Percentiles rank a stretch among this genome's conserved stretches.
Conservation (phyloP, 805 yeast species). For the Yarrowia phangngaensis region DNA sequence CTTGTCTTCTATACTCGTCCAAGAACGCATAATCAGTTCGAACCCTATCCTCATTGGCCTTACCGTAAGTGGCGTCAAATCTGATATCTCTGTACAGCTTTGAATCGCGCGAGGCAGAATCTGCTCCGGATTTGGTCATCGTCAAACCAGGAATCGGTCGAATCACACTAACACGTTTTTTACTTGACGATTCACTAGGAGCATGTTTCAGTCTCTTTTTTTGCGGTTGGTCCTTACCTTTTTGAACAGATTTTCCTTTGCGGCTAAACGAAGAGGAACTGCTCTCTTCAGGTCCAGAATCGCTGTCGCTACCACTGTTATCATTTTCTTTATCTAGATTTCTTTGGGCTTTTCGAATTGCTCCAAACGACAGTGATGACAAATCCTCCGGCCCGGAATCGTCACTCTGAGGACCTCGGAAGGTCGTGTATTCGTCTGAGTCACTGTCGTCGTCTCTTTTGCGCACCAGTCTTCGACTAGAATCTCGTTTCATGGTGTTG, state of each 20-base stretch:
- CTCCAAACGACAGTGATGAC: slow-evolving; percentile 34
- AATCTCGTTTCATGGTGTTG: slow-evolving; percentile 20
- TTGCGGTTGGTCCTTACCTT: slow-evolving; percentile 14
- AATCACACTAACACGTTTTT: slow-evolving; percentile 61
- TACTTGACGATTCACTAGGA: slow-evolving; percentile 75
- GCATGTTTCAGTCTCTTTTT: slow-evolving; percentile 69
- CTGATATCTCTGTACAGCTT: slow-evolving; percentile 71
- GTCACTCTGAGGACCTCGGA: not conserved
- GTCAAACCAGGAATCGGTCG: slow-evolving; percentile 57
- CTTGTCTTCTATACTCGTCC: slow-evolving; percentile 78
- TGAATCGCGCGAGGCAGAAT: slow-evolving; percentile 29
- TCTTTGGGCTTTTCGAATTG: slow-evolving; percentile 35
- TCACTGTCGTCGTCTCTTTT: slow-evolving; percentile 16
- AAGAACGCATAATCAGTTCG: slow-evolving; percentile 79
- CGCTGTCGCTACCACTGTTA: slow-evolving; percentile 15
- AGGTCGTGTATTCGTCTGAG: not conserved
- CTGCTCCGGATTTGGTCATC: slow-evolving; percentile 35
- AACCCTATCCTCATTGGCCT: slow-evolving; percentile 62
- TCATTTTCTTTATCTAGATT: slow-evolving; percentile 29
- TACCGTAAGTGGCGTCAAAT: slow-evolving; percentile 86
- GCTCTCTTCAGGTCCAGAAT: slow-evolving; percentile 29
- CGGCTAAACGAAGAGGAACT: slow-evolving; percentile 4
- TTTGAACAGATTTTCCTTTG: not conserved
- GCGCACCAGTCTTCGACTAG: slow-evolving; percentile 10
- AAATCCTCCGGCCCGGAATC: slow-evolving; percentile 26